Evolutionary conservation across 352 stramenopile genomes (phyloP).

Genomic region (Elongisporangium undulatum): DNA sequence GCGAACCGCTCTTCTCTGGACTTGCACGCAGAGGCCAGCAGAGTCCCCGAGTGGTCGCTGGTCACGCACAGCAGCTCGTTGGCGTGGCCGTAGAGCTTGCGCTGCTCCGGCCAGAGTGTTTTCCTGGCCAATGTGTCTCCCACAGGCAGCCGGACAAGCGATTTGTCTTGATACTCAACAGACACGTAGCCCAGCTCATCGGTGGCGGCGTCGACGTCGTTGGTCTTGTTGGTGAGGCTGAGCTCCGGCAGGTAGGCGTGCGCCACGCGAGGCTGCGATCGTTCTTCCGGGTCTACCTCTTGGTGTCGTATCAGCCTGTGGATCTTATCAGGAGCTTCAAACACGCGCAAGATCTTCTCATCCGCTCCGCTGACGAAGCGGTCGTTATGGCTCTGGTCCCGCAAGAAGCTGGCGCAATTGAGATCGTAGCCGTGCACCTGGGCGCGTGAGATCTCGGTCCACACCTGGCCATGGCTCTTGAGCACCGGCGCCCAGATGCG

Average conservation of each 20-base stretch:
- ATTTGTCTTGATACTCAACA: slow-evolving; percentile 5
- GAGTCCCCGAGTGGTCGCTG: slow-evolving; percentile 40
- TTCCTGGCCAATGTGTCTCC: slow-evolving; percentile 57
- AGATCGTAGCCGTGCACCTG: slow-evolving; percentile 83
- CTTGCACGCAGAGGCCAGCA: slow-evolving; percentile 71
- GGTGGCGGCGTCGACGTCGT: background rate
- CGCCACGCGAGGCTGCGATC: slow-evolving; percentile 14
- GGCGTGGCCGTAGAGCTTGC: slow-evolving; percentile 77
- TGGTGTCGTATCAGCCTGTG: slow-evolving; percentile 24
- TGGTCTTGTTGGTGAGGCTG: slow-evolving; percentile 70
- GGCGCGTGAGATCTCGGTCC: slow-evolving; percentile 66
- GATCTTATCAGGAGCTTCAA: slow-evolving; percentile 55
- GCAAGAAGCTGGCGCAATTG: slow-evolving; percentile 64
- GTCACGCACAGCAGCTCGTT: slow-evolving; percentile 74
- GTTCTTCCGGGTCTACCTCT: slow-evolving; percentile 2
- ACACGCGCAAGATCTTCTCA: slow-evolving; percentile 81
- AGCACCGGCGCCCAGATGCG: slow-evolving; percentile 38
- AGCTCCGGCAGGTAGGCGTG: slow-evolving; percentile 73
- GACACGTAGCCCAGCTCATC: slow-evolving; percentile 20
- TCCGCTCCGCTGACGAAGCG: slow-evolving; percentile 75
- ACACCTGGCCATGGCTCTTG: slow-evolving; percentile 9
- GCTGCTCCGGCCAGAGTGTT: slow-evolving; percentile 71
- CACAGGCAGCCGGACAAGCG: slow-evolving; percentile 34
- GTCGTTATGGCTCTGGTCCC: slow-evolving; percentile 16
- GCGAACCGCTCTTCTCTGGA: slow-evolving; percentile 66